These are phyloP conservation scores for Schizosaccharomyces octosporus DNA, from an alignment of 805 yeast species.

Conservation along the genomic window DNA sequence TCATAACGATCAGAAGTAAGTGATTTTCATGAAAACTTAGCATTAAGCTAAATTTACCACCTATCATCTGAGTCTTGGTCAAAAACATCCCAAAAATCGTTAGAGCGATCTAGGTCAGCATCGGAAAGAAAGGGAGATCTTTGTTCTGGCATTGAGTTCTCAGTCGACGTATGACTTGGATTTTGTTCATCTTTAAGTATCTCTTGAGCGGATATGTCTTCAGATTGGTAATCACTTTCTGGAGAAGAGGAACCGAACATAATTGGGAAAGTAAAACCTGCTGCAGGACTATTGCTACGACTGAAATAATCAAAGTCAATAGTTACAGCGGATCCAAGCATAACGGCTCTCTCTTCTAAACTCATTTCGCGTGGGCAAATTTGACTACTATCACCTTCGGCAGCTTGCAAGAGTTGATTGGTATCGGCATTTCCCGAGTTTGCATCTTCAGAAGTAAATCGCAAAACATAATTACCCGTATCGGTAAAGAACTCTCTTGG, in stretches of 20 bases:
- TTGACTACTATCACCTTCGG: constrained; percentile 12
- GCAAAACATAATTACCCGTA: constrained; percentile 69
- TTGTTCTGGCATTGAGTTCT: background rate
- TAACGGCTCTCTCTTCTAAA: constrained; percentile 60
- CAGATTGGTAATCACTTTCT: background rate
- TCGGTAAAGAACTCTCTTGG: constrained; percentile 86
- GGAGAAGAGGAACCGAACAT: background rate
- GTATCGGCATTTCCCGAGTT: constrained; percentile 28
- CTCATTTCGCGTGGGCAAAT: constrained; percentile 26
- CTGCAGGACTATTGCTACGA: background rate
- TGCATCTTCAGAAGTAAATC: constrained; percentile 41
- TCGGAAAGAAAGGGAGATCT: background rate
- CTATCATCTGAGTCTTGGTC: background rate
- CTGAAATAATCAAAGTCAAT: constrained; percentile 92
- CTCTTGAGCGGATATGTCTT: background rate
- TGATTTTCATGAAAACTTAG: too few species aligned
- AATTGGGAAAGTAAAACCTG: background rate
- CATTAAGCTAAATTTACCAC: background rate
- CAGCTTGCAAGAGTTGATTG: constrained; percentile 11
- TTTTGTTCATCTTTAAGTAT: background rate
- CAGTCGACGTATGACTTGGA: background rate
- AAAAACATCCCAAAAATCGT: background rate
- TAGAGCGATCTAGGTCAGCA: background rate
- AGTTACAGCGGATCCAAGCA: constrained; percentile 70
- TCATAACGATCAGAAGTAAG: too few species aligned